Evolutionary conservation across 129 eudicot genomes (phyloP), one percentile per base, ranked within the genome.

Genomic region (Flaveria trinervia): DNA sequence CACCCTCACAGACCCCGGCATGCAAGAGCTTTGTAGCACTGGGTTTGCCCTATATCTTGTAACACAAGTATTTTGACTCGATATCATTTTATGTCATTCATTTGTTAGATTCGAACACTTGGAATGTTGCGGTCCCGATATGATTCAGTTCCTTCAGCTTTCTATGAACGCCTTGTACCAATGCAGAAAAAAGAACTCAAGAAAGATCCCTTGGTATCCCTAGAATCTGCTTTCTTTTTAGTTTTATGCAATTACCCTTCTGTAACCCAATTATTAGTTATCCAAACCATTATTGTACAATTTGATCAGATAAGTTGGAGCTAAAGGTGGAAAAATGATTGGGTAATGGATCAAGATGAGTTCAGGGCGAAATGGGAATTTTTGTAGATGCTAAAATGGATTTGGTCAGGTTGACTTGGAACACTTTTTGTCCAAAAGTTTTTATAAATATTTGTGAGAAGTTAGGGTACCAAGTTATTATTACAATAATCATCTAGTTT

Each of bases 71-170:
- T 55, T 62, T 45, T 73, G 72, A n/a, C 52, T 75, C 12, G 9
- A 14, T 18, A 18, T 78, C 45, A 60, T 71, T 69, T 43, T 81
- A 54, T 41, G 17, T 30, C 11, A 51, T 66, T 79, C 82, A 68
- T 57, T 36, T 73, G 64, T 59, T 71, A 95, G 99, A 92, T 95
- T 83, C 92, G 97, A 83, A 95, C 99, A 54, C 97, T 95, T 80
- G 96, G 99, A 18, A 95, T 95, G 99, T 70, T 95, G 84, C 90
- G 97, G 74, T 90, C 99, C 48, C 90, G 99, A 77, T 95, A 92
- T 84, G 92, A 89, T 56, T 83, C 97, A 55, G 91, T 95, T 72
- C 99, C 97, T 73, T 36, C 84, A 78, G 99, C 97, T 86, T 95
- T 95, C 84, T 85, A 85, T 70, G 79, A 85, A 80, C 92, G 95